Base-by-base conservation (phyloP, 2,329 filamentous ascomycete species). In the Aspergillus sp. region DNA sequence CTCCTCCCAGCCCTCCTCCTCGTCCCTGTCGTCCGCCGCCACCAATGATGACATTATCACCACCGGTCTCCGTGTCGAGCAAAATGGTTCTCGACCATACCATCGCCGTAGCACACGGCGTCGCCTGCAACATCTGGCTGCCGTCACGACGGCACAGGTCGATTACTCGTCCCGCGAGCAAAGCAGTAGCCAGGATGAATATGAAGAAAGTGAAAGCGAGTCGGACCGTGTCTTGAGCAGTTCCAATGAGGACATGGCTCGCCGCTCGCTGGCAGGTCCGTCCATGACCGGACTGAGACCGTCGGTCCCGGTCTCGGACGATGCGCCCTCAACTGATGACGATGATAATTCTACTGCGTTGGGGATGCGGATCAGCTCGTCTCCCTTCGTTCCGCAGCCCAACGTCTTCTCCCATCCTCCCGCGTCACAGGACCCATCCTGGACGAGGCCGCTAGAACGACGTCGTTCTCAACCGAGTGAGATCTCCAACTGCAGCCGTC, bases 351-450 rank as follows among this genome's bases (percentile, higher is more conserved):
- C 87, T 3, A 97, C 93, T 0, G 92, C 93, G 0, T 82, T 97
- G 55, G 92, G 92, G 62, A 82, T 85, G 63, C 79, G 77, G 6
- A 81, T 84, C 9, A 83, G 86, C 51, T 69, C 73, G 16, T 71
- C 76, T 3, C 74, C 73, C 3, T 97, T 97, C 73, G 89, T 88
- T 22, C 94, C 94, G 10, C 92, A 96, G 69, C 93, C 93, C 6
- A 96, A 97, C 70, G 92, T 90, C 42, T 97, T 97, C 74, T 90
- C 92, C 0, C 92, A 96, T 70, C 92, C 92, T 2, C 89, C 90
- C 1, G 80, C 81, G 14, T 82, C 78, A 58, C 79, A 80, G 68
- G 78, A 81, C 24, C 77, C 69, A 3, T 70, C 72, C 11, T 72
- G 69, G 65, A 67, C 66, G 46, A 66, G 71, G 24, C 63, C 71